Conservation (phyloP, 208 protist genomes). For the Acanthamoeba lenticulata region DNA sequence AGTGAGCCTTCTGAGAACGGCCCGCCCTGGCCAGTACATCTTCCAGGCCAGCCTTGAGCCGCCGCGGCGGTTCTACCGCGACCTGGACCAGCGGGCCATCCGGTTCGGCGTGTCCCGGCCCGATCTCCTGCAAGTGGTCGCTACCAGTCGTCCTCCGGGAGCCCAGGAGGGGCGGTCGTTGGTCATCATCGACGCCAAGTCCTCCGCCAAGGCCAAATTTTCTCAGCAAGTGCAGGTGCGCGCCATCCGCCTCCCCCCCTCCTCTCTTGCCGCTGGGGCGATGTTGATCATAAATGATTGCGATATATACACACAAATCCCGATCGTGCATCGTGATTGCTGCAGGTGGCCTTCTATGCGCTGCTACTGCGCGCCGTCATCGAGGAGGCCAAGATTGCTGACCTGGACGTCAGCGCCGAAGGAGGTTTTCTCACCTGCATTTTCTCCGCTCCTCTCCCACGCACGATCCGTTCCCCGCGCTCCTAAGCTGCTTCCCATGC, state of each 20-base stretch:
- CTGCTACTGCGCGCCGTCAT: neutral
- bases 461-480: no score
- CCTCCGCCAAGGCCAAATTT: slow-evolving; percentile 3
- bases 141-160: neutral
- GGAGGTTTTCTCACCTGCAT: no score
- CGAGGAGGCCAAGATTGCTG: neutral
- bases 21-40: neutral
- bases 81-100: neutral
- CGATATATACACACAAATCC: no score
- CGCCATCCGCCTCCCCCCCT: neutral
- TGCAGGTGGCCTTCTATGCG: neutral
- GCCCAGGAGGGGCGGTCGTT: neutral
- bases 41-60: neutral
- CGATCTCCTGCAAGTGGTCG: neutral
- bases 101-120: neutral
- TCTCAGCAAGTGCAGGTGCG: neutral
- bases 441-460: no score
- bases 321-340: no score
- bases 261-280: neutral
- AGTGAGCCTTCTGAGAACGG: no score
- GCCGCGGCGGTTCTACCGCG: neutral
- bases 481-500: no score
- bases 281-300: no score
- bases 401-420: neutral
- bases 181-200: slow-evolving; percentile 17